Conservation (phyloP, 2,329 filamentous ascomycete species). For the Myriosclerotinia duriaeana region DNA sequence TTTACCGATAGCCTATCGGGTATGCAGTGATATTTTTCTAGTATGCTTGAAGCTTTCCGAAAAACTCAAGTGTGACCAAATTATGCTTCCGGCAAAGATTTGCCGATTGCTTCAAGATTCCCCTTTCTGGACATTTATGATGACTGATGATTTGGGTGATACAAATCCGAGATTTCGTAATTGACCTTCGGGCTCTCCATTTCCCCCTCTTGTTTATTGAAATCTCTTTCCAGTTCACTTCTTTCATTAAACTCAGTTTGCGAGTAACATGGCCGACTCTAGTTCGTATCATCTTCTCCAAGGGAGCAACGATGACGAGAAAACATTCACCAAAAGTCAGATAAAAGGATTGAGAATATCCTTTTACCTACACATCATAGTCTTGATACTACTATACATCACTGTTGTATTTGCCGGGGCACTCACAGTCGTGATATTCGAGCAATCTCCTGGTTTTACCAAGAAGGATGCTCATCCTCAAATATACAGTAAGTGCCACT, state of each 20-base stretch:
- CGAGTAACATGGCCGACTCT: background rate
- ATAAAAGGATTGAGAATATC: background rate
- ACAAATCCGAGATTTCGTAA: background rate
- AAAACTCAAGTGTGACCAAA: background rate
- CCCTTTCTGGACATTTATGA: background rate
- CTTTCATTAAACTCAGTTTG: background rate
- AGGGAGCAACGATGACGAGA: slow-evolving; percentile 2
- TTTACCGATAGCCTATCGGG: background rate
- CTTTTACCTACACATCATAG: background rate
- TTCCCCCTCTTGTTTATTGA: background rate
- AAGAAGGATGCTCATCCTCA: background rate
- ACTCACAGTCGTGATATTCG: slow-evolving; percentile 6
- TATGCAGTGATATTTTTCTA: background rate
- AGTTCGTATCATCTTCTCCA: slow-evolving; percentile 12
- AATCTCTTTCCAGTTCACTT: background rate
- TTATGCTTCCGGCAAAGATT: background rate
- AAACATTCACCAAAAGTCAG: background rate
- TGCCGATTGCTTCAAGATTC: background rate
- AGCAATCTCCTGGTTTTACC: background rate
- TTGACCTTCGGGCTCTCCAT: background rate
- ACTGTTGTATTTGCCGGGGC: slow-evolving; percentile 2
- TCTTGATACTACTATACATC: slow-evolving; percentile 1
- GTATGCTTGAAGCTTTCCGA: background rate
- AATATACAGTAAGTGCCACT: slow-evolving; percentile 1
- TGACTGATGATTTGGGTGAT: background rate